These are phyloP conservation scores for Candida suzukii DNA, from an alignment of 805 yeast species.

Conservation along the genomic window DNA sequence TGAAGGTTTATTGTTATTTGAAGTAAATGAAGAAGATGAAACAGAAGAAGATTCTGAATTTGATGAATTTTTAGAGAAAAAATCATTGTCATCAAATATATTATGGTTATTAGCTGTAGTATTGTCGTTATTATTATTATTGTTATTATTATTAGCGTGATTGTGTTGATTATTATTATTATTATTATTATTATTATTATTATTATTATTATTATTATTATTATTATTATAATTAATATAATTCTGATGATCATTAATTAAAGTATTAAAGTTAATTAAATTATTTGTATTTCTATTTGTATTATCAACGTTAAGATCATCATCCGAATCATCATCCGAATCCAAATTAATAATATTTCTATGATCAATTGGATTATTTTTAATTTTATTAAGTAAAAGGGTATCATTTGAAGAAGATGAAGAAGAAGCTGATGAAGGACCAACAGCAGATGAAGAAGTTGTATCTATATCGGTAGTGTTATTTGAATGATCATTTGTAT, in stretches of 20 bases:
- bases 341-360: constrained; percentile 32
- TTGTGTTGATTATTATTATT: constrained; percentile 6
- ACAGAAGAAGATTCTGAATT: constrained; percentile 10
- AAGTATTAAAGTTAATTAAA: background rate
- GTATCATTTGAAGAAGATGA: background rate
- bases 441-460: constrained; percentile 7
- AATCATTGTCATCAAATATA: background rate
- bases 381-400: background rate
- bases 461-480: constrained; percentile 3
- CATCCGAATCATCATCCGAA: constrained; percentile 29
- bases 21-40: constrained; percentile 11
- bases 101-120: too few relatives aligned
- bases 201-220: constrained; percentile 6
- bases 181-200: constrained; percentile 2
- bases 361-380: too few relatives aligned
- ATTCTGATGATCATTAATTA: background rate
- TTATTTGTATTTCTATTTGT: background rate
- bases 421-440: too few relatives aligned
- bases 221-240: constrained; percentile 1
- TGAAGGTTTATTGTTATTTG: background rate
- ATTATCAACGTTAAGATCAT: constrained; percentile 14
- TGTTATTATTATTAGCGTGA: constrained; percentile 6
- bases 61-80: too few relatives aligned
- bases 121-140: constrained; percentile 1
- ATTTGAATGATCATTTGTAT: background rate